Evolutionary conservation across 345 rosid genomes (phyloP).

Genomic region (Chamaenerion angustifolium): DNA sequence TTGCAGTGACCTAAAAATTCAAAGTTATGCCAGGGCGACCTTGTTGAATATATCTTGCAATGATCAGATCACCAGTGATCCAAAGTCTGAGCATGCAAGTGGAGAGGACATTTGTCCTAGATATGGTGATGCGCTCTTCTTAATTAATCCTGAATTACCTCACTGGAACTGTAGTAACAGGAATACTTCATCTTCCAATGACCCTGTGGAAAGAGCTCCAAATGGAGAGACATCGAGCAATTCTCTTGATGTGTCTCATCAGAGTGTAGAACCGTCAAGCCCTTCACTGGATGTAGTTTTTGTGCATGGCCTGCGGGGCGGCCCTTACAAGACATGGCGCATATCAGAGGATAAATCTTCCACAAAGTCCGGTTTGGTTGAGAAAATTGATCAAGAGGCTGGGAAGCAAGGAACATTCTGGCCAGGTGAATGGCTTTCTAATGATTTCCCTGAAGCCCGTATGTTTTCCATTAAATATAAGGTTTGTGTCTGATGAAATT

Average conservation of each 20-base stretch:
- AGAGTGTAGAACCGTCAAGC: slow-evolving; percentile 14
- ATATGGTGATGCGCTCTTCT: slow-evolving; percentile 59
- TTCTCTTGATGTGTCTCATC: slow-evolving; percentile 19
- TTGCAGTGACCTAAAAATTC: slow-evolving; percentile 67
- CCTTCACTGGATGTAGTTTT: slow-evolving; percentile 77
- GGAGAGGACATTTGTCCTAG: slow-evolving; percentile 38
- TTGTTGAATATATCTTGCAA: slow-evolving; percentile 59
- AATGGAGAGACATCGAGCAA: slow-evolving; percentile 17
- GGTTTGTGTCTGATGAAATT: slow-evolving; percentile 33
- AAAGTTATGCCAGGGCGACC: slow-evolving; percentile 85
- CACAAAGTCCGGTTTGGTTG: slow-evolving; percentile 88
- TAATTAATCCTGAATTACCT: slow-evolving; percentile 71
- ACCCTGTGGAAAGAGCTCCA: slow-evolving; percentile 14
- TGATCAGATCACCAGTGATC: slow-evolving; percentile 22
- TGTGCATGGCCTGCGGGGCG: slow-evolving; percentile 94
- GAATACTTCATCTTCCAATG: slow-evolving; percentile 1
- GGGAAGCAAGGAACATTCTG: slow-evolving; percentile 94
- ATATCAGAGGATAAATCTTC: slow-evolving; percentile 77
- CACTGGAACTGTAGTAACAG: slow-evolving; percentile 66
- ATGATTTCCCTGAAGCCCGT: slow-evolving; percentile 78
- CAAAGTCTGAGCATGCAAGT: slow-evolving; percentile 20
- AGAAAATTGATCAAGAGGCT: slow-evolving; percentile 97
- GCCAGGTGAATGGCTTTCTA: slow-evolving; percentile 96
- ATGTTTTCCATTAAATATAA: slow-evolving; percentile 81
- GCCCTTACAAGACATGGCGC: slow-evolving; percentile 92